These are phyloP conservation scores for Nitzschia putrida DNA, from an alignment of 108 stramenopile species.

Conservation along the genomic window DNA sequence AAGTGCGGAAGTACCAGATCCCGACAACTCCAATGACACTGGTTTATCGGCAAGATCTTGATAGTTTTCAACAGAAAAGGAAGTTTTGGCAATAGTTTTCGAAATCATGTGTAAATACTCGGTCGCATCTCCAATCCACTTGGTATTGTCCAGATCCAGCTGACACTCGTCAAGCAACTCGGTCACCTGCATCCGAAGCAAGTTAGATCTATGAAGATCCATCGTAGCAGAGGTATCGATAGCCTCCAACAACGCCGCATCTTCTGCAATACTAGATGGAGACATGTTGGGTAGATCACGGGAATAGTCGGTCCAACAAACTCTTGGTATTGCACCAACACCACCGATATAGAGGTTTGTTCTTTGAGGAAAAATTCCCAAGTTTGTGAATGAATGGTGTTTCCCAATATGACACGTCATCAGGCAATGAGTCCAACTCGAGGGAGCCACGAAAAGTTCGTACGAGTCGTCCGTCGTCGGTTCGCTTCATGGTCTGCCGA, in stretches of 20 bases:
- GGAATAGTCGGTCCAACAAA: no score
- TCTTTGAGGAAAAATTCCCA: no score
- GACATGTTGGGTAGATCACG: no score
- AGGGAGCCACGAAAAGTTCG: no score
- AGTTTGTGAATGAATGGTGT: neutral
- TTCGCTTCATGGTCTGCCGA: neutral
- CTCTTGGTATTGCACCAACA: no score
- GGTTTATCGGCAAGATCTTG: slow-evolving; percentile 58
- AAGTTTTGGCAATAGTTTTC: slow-evolving; percentile 13
- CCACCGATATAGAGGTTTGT: no score
- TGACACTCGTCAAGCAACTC: slow-evolving; percentile 71
- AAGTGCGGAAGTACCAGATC: neutral
- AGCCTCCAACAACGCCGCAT: slow-evolving; percentile 48
- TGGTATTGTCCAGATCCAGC: slow-evolving; percentile 27
- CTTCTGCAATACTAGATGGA: slow-evolving; percentile 22
- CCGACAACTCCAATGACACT: slow-evolving; percentile 31
- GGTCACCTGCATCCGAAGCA: slow-evolving; percentile 66
- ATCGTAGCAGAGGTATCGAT: slow-evolving; percentile 42
- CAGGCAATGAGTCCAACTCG: neutral
- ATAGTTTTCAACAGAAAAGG: slow-evolving; percentile 16
- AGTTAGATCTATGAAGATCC: slow-evolving; percentile 68
- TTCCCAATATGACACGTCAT: neutral
- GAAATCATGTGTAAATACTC: slow-evolving; percentile 49
- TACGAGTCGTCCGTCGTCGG: neutral
- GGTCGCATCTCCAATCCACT: slow-evolving; percentile 51